Conservation (phyloP, 176 grass and related monocot species). For the Saccharum officinarum region DNA sequence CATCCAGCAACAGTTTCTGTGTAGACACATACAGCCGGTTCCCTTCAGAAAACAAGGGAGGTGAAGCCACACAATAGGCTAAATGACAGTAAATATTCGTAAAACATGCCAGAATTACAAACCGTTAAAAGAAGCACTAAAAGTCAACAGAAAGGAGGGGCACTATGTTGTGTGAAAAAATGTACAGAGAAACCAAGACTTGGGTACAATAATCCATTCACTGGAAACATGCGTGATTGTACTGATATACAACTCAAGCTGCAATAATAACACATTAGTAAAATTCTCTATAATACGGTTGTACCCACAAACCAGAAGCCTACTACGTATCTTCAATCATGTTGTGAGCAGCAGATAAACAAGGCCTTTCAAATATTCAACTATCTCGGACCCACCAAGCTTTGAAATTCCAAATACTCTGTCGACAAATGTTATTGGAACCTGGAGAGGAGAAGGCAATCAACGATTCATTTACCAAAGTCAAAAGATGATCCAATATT, state of each 20-base stretch:
- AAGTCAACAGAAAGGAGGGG: background rate
- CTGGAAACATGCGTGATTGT: background rate
- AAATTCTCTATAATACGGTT: conserved; percentile 3
- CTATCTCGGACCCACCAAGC: conserved; percentile 96
- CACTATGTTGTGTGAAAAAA: background rate
- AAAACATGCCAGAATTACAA: background rate
- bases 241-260: conserved; percentile 3
- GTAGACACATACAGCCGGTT: background rate
- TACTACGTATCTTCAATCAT: conserved; percentile 9
- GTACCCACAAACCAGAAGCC: background rate
- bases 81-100: background rate
- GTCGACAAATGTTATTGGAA: conserved; percentile 95
- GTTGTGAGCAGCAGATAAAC: conserved; percentile 83
- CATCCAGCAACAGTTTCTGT: background rate
- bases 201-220: background rate
- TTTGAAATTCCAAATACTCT: conserved; percentile 94
- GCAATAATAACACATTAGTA: background rate
- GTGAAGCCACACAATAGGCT: background rate
- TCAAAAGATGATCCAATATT: background rate
- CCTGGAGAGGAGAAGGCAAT: conserved; percentile 45
- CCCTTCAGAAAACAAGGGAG: background rate
- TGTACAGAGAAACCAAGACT: background rate
- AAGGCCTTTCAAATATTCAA: conserved; percentile 91
- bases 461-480: conserved; percentile 15
- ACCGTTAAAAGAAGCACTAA: background rate